phyloP scores from a whole-genome alignment of 305 asterid genomes.

The Nicotiana rustica region DNA sequence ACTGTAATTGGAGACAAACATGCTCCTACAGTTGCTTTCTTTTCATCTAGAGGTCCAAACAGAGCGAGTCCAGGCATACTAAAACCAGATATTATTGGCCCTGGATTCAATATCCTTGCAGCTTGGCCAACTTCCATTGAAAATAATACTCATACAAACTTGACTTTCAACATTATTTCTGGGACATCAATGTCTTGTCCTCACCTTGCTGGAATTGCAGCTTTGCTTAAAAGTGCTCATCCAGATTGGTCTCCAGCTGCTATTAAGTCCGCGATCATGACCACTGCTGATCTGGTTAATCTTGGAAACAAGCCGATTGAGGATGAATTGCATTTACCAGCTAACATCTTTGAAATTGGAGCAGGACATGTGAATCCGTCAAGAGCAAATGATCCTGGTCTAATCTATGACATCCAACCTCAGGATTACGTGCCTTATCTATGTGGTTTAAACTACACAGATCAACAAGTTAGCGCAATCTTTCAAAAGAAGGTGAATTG shows the following conservation, averaged over 20 bases:
- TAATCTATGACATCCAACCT: constrained; percentile 32
- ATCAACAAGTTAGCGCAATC: constrained; percentile 30
- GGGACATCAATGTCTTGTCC: constrained; percentile 42
- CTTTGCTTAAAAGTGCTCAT: constrained; percentile 38
- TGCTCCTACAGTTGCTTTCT: constrained; percentile 37
- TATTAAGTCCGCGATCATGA: constrained; percentile 36
- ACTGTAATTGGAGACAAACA: constrained; percentile 36
- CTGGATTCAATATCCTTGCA: constrained; percentile 34
- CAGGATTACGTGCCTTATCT: constrained; percentile 28
- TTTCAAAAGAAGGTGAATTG: constrained; percentile 32
- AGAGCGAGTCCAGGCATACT: constrained; percentile 36
- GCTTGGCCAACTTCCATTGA: constrained; percentile 37
- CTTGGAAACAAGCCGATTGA: constrained; percentile 32
- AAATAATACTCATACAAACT: constrained; percentile 33
- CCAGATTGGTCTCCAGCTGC: constrained; percentile 39
- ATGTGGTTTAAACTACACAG: constrained; percentile 39
- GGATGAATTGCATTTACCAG: constrained; percentile 32
- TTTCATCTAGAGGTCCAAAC: constrained; percentile 40
- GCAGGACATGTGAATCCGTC: constrained; percentile 39
- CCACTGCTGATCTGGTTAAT: constrained; percentile 36
- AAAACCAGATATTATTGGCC: constrained; percentile 41
- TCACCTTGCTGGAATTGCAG: constrained; percentile 40
- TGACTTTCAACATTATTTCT: constrained; percentile 35
- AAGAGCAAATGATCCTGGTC: constrained; percentile 39
- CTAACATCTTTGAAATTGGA: constrained; percentile 36